Percentiles rank a stretch among this genome's conserved stretches.
These are phyloP conservation scores for Metschnikowia cerradonensis DNA, from an alignment of 805 yeast species.

Conservation along the genomic window DNA sequence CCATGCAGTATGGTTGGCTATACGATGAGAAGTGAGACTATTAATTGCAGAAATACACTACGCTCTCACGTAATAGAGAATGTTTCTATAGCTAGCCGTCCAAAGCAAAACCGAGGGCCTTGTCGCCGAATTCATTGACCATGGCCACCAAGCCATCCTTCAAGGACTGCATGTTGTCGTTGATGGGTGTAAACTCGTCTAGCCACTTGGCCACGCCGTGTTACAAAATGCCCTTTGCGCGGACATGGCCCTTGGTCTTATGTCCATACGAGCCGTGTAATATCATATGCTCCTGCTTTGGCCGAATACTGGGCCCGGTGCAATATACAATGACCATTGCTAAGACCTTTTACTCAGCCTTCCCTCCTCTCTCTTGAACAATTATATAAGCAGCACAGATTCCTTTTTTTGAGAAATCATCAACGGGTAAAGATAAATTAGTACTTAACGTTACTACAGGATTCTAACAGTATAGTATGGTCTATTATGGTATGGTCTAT, in stretches of 20 bases:
- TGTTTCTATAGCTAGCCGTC: conserved; percentile 23
- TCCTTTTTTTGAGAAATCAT: too few species aligned
- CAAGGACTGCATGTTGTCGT: conserved; percentile 26
- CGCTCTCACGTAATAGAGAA: background rate
- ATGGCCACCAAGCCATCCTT: conserved; percentile 26
- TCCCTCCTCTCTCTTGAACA: too few species aligned
- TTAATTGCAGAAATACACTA: background rate
- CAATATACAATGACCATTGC: conserved; percentile 19
- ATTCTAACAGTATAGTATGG: too few species aligned
- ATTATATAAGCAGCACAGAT: too few species aligned
- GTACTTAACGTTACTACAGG: too few species aligned
- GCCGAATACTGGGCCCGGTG: conserved; percentile 45
- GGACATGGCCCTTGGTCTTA: conserved; percentile 33
- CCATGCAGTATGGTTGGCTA: too few species aligned
- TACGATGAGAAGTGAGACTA: too few species aligned
- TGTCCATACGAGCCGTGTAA: conserved; percentile 52
- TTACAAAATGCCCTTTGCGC: conserved; percentile 50
- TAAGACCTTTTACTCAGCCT: too few species aligned
- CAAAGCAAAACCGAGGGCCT: conserved; percentile 35
- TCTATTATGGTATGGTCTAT: too few species aligned
- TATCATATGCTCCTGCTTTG: conserved; percentile 37
- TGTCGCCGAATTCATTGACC: conserved; percentile 29
- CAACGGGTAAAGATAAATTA: too few species aligned
- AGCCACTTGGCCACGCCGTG: conserved; percentile 51
- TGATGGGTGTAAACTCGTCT: conserved; percentile 29